A percentile compares a stretch with the other conserved stretches of the same genome.
Conservation (phyloP, 495 filamentous ascomycete genomes). For the Delitschia confertaspora region DNA sequence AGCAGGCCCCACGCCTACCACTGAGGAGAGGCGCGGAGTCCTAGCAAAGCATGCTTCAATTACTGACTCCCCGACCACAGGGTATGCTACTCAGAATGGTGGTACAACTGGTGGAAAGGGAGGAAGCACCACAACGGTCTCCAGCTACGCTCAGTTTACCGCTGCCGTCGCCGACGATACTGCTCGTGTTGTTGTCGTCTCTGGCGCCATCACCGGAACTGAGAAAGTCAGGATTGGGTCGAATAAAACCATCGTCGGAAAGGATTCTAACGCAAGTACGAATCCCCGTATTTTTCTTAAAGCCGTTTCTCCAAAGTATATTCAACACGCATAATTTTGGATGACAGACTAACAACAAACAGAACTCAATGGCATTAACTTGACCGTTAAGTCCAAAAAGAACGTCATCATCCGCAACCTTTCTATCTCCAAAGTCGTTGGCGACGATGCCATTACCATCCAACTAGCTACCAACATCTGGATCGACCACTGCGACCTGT, state of each 20-base stretch:
- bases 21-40: slow-evolving; percentile 10
- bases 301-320: too few species aligned
- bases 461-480: slow-evolving; percentile 52
- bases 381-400: slow-evolving; percentile 43
- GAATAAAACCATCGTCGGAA: slow-evolving; percentile 28
- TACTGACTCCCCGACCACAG: slow-evolving; percentile 32
- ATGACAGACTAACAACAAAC: not conserved
- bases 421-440: slow-evolving; percentile 49
- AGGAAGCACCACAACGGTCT: slow-evolving; percentile 51
- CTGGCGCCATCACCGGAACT: slow-evolving; percentile 13
- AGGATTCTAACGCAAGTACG: slow-evolving; percentile 17
- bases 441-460: slow-evolving; percentile 54
- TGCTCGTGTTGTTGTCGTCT: slow-evolving; percentile 18
- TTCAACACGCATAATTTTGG: too few species aligned
- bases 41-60: slow-evolving; percentile 32
- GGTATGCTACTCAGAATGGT: slow-evolving; percentile 41
- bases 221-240: slow-evolving; percentile 19
- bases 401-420: slow-evolving; percentile 60
- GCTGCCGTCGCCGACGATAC: slow-evolving; percentile 19
- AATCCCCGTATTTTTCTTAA: not conserved
- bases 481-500: slow-evolving; percentile 62
- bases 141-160: slow-evolving; percentile 40
- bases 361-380: slow-evolving; percentile 41
- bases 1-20: slow-evolving; percentile 18
- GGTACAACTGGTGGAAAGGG: slow-evolving; percentile 53